Percentiles rank a stretch among this genome's conserved stretches.
Evolutionary conservation across 2,329 filamentous ascomycete species (phyloP).

Genomic region (Claviceps digitariae): DNA sequence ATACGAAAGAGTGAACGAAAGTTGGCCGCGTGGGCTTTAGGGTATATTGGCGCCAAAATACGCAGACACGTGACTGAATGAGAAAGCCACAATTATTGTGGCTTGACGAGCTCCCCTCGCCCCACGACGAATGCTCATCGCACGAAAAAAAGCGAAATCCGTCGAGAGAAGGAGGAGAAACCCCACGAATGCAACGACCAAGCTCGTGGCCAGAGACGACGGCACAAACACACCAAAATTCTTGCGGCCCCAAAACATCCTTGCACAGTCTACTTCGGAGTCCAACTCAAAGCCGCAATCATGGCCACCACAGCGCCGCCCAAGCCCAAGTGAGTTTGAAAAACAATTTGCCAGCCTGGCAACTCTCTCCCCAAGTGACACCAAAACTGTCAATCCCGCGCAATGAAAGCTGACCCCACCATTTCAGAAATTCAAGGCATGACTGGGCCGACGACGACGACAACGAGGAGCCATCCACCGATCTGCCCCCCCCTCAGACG

Average conservation of each 20-base stretch:
- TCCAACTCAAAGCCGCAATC: slow-evolving; percentile 11
- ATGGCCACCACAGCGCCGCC: slow-evolving; percentile 26
- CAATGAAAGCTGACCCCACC: slow-evolving; percentile 22
- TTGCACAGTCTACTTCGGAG: background rate
- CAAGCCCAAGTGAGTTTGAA: slow-evolving; percentile 26
- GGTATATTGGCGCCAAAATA: background rate
- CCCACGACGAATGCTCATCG: slow-evolving; percentile 22
- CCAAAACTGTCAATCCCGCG: background rate
- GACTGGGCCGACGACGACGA: slow-evolving; percentile 98
- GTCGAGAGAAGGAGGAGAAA: slow-evolving; percentile 20
- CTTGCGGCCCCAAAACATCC: background rate
- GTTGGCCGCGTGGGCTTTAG: background rate
- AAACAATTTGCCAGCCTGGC: slow-evolving; percentile 1
- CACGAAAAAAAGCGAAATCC: slow-evolving; percentile 29
- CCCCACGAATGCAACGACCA: slow-evolving; percentile 22
- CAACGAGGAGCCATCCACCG: slow-evolving; percentile 54
- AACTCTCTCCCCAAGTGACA: background rate
- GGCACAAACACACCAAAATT: slow-evolving; percentile 3
- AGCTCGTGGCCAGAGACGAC: slow-evolving; percentile 12
- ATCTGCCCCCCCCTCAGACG: slow-evolving; percentile 74
- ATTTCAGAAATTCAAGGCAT: slow-evolving; percentile 27
- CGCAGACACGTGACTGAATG: slow-evolving; percentile 14
- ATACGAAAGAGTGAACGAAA: background rate
- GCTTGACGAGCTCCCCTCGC: slow-evolving; percentile 11
- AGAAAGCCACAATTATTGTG: slow-evolving; percentile 11